Evolutionary conservation across 2,329 filamentous ascomycete species (phyloP).

Genomic region (Claviceps monticola): DNA sequence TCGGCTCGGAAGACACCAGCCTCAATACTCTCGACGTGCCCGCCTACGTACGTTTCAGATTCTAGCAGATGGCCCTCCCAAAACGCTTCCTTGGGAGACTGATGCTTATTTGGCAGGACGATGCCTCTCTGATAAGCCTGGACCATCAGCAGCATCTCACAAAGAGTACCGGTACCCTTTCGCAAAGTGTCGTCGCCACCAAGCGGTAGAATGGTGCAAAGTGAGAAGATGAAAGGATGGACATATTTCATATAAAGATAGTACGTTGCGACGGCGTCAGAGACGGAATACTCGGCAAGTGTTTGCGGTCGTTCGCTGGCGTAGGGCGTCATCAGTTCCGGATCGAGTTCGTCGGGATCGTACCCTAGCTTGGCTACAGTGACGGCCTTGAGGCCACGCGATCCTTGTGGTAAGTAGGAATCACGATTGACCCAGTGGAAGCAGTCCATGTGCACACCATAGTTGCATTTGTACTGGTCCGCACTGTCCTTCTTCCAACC

Average conservation of each 20-base stretch:
- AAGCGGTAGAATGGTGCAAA: constrained; percentile 91
- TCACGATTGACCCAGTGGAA: constrained; percentile 99
- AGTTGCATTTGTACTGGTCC: constrained; percentile 90
- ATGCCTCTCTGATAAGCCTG: constrained; percentile 89
- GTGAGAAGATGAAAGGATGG: constrained; percentile 97
- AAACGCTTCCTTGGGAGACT: constrained; percentile 80
- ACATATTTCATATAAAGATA: constrained; percentile 99
- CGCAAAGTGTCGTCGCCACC: constrained; percentile 84
- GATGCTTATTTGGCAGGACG: constrained; percentile 89
- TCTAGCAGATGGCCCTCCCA: constrained; percentile 95
- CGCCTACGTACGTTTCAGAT: constrained; percentile 94
- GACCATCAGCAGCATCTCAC: constrained; percentile 98
- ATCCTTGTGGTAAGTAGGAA: constrained; percentile 93
- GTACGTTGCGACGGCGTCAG: constrained; percentile 95
- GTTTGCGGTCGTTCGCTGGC: constrained; percentile 85
- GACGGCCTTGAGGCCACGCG: constrained; percentile 91
- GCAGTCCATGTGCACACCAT: constrained; percentile 97
- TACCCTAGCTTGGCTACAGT: constrained; percentile 97
- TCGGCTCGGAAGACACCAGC: constrained; percentile 93
- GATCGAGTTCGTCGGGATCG: constrained; percentile 93
- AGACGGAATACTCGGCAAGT: constrained; percentile 93
- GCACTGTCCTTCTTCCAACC: constrained; percentile 92
- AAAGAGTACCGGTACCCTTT: constrained; percentile 96
- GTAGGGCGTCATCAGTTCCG: constrained; percentile 91
- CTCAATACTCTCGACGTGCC: constrained; percentile 98